Percentiles rank a stretch among this genome's conserved stretches.
phyloP scores from a whole-genome alignment of 1,284 basidiomycete genomes.

The Agaricales sp. region DNA sequence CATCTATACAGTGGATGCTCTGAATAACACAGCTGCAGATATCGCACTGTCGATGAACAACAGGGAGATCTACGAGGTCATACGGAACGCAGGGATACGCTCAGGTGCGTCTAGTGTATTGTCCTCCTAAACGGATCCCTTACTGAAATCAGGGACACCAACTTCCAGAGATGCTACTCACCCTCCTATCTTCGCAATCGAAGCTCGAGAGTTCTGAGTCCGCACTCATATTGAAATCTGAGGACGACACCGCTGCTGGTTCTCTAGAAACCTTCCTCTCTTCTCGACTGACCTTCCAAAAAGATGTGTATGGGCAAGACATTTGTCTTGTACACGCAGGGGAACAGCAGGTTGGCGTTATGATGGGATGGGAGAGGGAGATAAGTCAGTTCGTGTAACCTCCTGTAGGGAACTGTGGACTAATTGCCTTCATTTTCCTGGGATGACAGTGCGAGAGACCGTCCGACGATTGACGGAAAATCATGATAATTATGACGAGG shows the following conservation, averaged over 20 bases:
- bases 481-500: constrained; percentile 33
- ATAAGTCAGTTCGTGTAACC: constrained; percentile 36
- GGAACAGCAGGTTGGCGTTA: constrained; percentile 74
- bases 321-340: constrained; percentile 69
- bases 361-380: constrained; percentile 92
- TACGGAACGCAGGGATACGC: constrained; percentile 82
- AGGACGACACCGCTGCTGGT: constrained; percentile 60
- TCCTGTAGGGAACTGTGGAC: not conserved
- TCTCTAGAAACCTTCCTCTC: constrained; percentile 71
- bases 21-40: constrained; percentile 79
- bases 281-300: constrained; percentile 62
- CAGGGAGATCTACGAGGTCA: constrained; percentile 56
- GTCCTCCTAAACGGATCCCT: too few species aligned
- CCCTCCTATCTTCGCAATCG: constrained; percentile 41
- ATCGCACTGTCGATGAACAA: constrained; percentile 83
- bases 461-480: constrained; percentile 48
- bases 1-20: constrained; percentile 57
- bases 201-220: constrained; percentile 26
- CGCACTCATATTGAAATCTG: constrained; percentile 39
- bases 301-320: constrained; percentile 71
- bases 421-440: not conserved
- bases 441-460: constrained; percentile 56
- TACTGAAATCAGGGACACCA: too few species aligned
- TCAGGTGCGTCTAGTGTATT: constrained; percentile 58
- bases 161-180: constrained; percentile 55